Percentiles rank a stretch among this genome's conserved stretches.
These are phyloP conservation scores for Penicillium argentinense DNA, from an alignment of 495 filamentous ascomycete genomes.

Conservation along the genomic window DNA sequence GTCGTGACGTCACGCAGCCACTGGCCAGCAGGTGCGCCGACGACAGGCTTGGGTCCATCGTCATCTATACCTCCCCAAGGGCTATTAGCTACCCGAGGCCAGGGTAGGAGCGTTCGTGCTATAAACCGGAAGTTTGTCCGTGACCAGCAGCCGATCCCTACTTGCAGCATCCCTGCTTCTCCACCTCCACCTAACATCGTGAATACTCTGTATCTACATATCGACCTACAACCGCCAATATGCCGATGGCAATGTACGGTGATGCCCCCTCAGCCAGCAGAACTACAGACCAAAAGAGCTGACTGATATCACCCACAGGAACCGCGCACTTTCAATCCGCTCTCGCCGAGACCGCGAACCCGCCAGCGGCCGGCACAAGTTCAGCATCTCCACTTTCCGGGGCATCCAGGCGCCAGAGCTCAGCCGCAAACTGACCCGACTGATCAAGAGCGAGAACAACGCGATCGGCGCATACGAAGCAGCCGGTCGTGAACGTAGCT, in stretches of 20 bases:
- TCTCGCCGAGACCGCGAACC: constrained; percentile 41
- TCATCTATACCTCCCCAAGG: constrained; percentile 28
- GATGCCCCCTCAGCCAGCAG: too few relatives aligned
- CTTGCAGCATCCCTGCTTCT: constrained; percentile 7
- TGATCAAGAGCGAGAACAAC: constrained; percentile 90
- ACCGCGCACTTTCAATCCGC: constrained; percentile 61
- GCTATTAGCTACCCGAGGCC: too few relatives aligned
- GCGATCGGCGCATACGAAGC: constrained; percentile 79
- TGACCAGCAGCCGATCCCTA: too few relatives aligned
- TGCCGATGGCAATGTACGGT: constrained; percentile 3
- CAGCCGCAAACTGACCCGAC: constrained; percentile 76
- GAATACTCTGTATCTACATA: too few relatives aligned
- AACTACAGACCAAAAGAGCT: too few relatives aligned
- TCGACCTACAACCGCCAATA: constrained; percentile 1
- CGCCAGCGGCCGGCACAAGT: constrained; percentile 53
- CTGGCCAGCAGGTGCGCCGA: constrained; percentile 7
- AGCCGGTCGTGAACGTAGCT: constrained; percentile 76
- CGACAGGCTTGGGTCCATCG: constrained; percentile 24
- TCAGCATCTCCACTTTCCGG: constrained; percentile 80
- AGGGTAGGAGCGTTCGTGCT: too few relatives aligned
- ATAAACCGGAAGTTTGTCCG: too few relatives aligned
- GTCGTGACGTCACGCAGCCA: constrained; percentile 29
- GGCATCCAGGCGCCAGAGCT: constrained; percentile 81
- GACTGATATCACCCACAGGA: constrained; percentile 52
- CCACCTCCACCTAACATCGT: constrained; percentile 1